Conservation (phyloP, 257 asterid genomes). For the Forsythia suspensa region DNA sequence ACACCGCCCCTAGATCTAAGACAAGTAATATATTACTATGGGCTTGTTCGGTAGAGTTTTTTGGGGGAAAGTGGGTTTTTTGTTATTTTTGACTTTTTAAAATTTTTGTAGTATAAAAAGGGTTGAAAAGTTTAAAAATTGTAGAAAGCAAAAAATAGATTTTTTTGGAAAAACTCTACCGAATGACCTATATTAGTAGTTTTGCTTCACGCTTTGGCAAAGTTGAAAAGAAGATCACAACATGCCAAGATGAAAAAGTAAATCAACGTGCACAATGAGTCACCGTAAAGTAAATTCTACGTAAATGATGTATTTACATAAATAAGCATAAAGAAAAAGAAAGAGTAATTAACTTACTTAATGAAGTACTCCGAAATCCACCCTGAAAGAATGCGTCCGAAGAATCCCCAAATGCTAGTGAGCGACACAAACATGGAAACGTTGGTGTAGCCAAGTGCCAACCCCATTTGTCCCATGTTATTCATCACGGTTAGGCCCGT, state of each 20-base stretch:
- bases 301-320: not conserved
- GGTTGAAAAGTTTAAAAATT: too few relatives aligned
- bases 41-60: too few relatives aligned
- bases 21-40: too few relatives aligned
- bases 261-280: not conserved
- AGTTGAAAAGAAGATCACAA: not conserved
- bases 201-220: not conserved
- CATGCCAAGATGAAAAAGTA: not conserved
- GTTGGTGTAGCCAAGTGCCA: conserved; percentile 81
- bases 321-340: not conserved
- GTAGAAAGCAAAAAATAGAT: too few relatives aligned
- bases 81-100: too few relatives aligned
- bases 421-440: conserved; percentile 93
- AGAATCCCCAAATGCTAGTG: conserved; percentile 94
- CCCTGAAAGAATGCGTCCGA: conserved; percentile 89
- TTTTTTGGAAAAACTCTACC: too few relatives aligned
- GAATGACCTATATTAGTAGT: not conserved
- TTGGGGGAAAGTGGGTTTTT: too few relatives aligned
- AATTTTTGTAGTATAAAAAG: too few relatives aligned
- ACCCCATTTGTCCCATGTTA: conserved; percentile 93
- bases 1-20: too few relatives aligned
- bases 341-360: conserved; percentile 51
- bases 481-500: conserved; percentile 95
- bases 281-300: conserved; percentile 9
- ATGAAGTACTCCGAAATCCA: conserved; percentile 77